Percentiles rank a stretch among this genome's conserved stretches.
These are phyloP conservation scores for Amaranthus hypochondriacus DNA, from an alignment of 148 eudicot species.

Conservation along the genomic window DNA sequence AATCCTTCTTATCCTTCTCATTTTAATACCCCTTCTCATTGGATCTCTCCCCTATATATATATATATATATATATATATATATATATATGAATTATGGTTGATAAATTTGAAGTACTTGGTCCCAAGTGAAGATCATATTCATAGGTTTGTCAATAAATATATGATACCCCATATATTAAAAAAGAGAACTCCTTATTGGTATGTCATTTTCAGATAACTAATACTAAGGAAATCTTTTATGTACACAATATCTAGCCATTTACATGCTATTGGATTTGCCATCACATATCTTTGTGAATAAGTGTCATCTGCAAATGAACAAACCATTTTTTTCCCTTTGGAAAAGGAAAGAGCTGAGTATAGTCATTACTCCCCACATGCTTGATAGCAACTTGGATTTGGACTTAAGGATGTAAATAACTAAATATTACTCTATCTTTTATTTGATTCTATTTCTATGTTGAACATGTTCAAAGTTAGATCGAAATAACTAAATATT, in stretches of 20 bases:
- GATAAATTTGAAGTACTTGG: too few relatives aligned
- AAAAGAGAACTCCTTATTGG: too few relatives aligned
- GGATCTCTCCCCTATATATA: too few relatives aligned
- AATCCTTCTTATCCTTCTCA: too few relatives aligned
- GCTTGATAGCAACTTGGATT: constrained; percentile 20
- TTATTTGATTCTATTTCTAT: constrained; percentile 1
- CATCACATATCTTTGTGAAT: constrained; percentile 19
- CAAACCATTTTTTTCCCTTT: background rate
- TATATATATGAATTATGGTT: too few relatives aligned
- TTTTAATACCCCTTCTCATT: too few relatives aligned
- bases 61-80: too few relatives aligned
- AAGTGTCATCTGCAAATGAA: constrained; percentile 19
- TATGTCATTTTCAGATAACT: too few relatives aligned
- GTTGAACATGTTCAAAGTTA: background rate
- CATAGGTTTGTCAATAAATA: too few relatives aligned
- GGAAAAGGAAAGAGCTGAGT: constrained; percentile 10
- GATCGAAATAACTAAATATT: background rate
- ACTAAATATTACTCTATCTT: background rate
- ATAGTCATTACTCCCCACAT: constrained; percentile 12
- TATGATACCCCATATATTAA: too few relatives aligned
- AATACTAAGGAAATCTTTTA: background rate
- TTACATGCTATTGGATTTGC: constrained; percentile 20
- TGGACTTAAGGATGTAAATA: constrained; percentile 7
- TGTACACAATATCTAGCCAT: constrained; percentile 9
- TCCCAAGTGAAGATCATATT: too few relatives aligned